Conservation (phyloP, 495 filamentous ascomycete species). For the Aspergillus olivimuriae region DNA sequence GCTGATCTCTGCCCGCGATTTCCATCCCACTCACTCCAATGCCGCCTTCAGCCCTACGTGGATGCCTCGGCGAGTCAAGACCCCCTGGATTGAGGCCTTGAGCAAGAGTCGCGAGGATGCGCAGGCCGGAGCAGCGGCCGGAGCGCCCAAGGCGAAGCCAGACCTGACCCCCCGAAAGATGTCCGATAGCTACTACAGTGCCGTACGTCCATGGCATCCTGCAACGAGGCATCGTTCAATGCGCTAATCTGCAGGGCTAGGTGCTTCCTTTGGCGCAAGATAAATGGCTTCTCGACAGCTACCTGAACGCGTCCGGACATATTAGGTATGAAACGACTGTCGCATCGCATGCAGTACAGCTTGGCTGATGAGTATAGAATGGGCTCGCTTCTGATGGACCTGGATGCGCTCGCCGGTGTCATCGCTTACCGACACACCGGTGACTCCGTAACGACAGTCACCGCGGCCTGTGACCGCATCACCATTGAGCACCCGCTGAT, state of each 20-base stretch:
- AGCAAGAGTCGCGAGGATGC: slow-evolving; percentile 42
- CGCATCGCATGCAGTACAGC: not conserved
- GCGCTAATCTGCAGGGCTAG: slow-evolving; percentile 29
- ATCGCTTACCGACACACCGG: slow-evolving; percentile 82
- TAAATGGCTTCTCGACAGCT: slow-evolving; percentile 64
- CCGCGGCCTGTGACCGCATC: slow-evolving; percentile 75
- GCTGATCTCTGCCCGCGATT: slow-evolving; percentile 9
- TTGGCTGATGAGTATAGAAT: slow-evolving; percentile 34
- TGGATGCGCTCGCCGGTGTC: slow-evolving; percentile 75
- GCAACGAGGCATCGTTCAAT: not conserved
- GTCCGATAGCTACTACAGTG: slow-evolving; percentile 57
- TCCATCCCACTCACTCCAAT: slow-evolving; percentile 25
- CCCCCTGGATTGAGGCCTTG: slow-evolving; percentile 66
- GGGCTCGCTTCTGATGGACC: slow-evolving; percentile 71
- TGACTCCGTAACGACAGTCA: slow-evolving; percentile 69
- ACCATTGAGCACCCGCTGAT: slow-evolving; percentile 66
- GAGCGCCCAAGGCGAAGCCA: slow-evolving; percentile 31
- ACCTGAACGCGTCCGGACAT: slow-evolving; percentile 60
- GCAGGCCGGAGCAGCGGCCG: slow-evolving; percentile 20
- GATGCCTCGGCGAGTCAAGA: slow-evolving; percentile 54
- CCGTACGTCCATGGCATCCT: slow-evolving; percentile 36
- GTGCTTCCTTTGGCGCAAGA: slow-evolving; percentile 60
- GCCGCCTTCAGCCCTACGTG: slow-evolving; percentile 29
- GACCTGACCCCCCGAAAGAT: slow-evolving; percentile 57
- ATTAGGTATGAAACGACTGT: slow-evolving; percentile 39